Evolutionary conservation across 768 basidiomycete species (phyloP), one percentile per base, ranked within the genome.

Genomic region (Leucocoprinus sp.): DNA sequence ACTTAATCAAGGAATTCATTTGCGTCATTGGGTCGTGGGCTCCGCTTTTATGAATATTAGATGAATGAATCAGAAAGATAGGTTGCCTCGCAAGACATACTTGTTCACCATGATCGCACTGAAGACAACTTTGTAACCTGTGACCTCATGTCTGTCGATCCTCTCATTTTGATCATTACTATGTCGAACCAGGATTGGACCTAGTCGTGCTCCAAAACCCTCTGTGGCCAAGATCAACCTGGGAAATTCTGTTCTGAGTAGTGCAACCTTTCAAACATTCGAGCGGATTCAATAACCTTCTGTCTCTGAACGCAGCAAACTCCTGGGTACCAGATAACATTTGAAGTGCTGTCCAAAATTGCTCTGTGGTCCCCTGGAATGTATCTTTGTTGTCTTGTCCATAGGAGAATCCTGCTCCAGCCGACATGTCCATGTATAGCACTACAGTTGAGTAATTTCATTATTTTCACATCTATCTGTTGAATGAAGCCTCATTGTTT

Each of bases 341-440:
- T 29, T 45, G 44, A 9, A 38, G 29, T 6, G 44, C 36, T 5
- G 37, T 33, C 44, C 44, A 45, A 12, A 33, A 29, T 22, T 45
- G 44, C 37, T 45, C 44, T 15, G 44, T 37, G 8, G 37, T 22
- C 26, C 37, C 44, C 8, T 45, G 37, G 4, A 45, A 19, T 17
- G 44, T 45, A 22, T 29, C 23, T 19, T 29, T 29, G 19, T 1
- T 23, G 22, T 45, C 44, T 5, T 18, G 5, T 3, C 44, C 44
- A 39, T 45, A 45, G 18, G 44, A 45, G 37, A 45, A 38, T 29
- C 44, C 44, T n/a, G 44, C 37, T 11, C 44, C 44, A 7, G 33
- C 44, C 24, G 44, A 37, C 2, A 29, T 8, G 22, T 45, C 44
- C 38, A 45, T 38, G 19, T 45, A 45, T 38, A 45, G 5, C 44